These are phyloP conservation scores for Quambalaria eucalypti DNA, from an alignment of 1,284 basidiomycete genomes.

Conservation along the genomic window DNA sequence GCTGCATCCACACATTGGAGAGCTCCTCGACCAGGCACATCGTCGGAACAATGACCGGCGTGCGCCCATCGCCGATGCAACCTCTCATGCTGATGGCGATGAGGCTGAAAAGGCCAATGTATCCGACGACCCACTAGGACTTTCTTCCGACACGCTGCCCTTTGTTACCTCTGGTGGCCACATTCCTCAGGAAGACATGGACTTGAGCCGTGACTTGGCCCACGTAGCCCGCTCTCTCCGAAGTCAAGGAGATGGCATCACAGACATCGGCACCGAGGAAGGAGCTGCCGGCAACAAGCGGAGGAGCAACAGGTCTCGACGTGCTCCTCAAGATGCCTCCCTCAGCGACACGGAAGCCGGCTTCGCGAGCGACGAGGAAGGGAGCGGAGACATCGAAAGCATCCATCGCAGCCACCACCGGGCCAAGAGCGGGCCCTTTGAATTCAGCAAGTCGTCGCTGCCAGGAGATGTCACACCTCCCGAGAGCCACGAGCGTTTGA, in stretches of 20 bases:
- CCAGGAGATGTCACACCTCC: not conserved
- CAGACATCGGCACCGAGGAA: not conserved
- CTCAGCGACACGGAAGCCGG: constrained; percentile 29
- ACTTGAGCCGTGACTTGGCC: not conserved
- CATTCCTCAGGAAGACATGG: not conserved
- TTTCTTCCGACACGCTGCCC: not conserved
- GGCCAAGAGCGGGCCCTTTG: constrained; percentile 4
- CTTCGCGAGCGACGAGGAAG: constrained; percentile 5
- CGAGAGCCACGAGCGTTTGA: not conserved
- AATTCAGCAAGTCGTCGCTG: not conserved
- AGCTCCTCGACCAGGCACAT: not conserved
- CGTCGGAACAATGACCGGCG: too few relatives aligned
- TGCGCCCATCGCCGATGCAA: too few relatives aligned
- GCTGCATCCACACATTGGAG: not conserved
- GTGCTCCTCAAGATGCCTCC: constrained; percentile 19
- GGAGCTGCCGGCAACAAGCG: not conserved
- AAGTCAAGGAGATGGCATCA: too few relatives aligned
- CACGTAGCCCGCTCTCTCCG: not conserved
- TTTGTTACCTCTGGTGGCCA: not conserved
- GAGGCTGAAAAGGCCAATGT: too few relatives aligned
- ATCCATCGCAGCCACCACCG: constrained; percentile 1
- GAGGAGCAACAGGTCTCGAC: not conserved
- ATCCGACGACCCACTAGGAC: too few relatives aligned
- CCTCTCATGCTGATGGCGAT: too few relatives aligned
- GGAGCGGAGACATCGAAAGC: too few relatives aligned